These are phyloP conservation scores for Solanum hybrid DNA, from an alignment of 305 asterid species.

Conservation along the genomic window DNA sequence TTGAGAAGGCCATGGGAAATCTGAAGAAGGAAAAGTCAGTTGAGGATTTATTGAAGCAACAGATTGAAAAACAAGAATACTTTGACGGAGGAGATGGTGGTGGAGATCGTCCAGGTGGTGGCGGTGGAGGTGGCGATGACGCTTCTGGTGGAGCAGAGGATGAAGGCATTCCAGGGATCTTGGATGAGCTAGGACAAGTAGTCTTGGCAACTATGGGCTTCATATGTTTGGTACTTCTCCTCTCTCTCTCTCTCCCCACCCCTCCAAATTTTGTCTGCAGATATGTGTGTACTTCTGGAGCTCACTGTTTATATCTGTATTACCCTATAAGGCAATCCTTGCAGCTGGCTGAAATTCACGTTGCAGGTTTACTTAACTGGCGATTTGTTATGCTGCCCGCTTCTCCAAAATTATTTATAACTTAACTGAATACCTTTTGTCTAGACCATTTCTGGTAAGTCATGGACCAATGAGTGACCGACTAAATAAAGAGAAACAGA, in stretches of 20 bases:
- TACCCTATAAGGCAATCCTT: neutral
- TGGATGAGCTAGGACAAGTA: slow-evolving; percentile 50
- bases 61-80: slow-evolving; percentile 59
- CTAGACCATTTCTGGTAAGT: neutral
- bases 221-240: slow-evolving; percentile 44
- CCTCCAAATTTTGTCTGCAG: neutral
- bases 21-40: slow-evolving; percentile 39
- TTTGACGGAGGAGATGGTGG: slow-evolving; percentile 54
- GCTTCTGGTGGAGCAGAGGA: slow-evolving; percentile 44
- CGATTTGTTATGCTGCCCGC: neutral
- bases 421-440: neutral
- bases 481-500: neutral
- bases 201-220: slow-evolving; percentile 45
- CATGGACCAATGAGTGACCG: neutral
- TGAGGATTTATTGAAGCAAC: slow-evolving; percentile 60
- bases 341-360: neutral
- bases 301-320: neutral
- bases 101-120: slow-evolving; percentile 37
- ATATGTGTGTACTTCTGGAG: neutral
- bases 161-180: slow-evolving; percentile 26
- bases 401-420: neutral
- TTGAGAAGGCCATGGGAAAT: slow-evolving; percentile 39
- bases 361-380: neutral
- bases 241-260: neutral
- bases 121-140: slow-evolving; percentile 23